A percentile compares a stretch with the other conserved stretches of the same genome.
These are phyloP conservation scores for Boletellus deceptivus DNA, from an alignment of 1,284 basidiomycete genomes.

Conservation along the genomic window DNA sequence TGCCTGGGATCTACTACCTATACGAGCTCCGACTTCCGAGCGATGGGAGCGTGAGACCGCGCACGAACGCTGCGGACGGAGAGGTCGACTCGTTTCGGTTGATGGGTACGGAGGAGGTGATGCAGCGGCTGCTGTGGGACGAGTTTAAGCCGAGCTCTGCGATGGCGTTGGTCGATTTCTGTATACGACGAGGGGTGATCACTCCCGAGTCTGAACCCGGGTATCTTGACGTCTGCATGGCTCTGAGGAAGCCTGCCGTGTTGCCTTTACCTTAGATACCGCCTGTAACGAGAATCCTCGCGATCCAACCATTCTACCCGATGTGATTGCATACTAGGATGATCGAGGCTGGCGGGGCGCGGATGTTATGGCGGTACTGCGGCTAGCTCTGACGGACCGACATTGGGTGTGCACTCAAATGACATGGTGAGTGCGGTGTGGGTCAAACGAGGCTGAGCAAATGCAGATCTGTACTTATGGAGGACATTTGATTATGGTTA, in stretches of 20 bases:
- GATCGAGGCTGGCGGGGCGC: no score
- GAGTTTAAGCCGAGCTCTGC: slow-evolving; percentile 56
- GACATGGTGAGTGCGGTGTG: no score
- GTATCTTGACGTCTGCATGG: slow-evolving; percentile 36
- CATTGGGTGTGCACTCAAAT: no score
- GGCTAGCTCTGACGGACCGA: no score
- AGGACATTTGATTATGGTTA: no score
- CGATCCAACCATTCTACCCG: no score
- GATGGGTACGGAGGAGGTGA: slow-evolving; percentile 34
- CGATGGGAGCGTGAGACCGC: slow-evolving; percentile 33
- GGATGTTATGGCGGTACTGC: no score
- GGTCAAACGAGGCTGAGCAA: no score
- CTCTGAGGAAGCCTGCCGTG: slow-evolving; percentile 15
- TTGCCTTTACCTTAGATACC: slow-evolving; percentile 19
- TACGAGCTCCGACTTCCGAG: slow-evolving; percentile 40
- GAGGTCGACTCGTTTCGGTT: slow-evolving; percentile 44
- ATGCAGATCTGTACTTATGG: no score
- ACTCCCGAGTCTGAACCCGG: slow-evolving; percentile 43
- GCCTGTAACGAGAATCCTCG: no score
- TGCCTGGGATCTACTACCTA: slow-evolving; percentile 45
- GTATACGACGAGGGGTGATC: slow-evolving; percentile 48
- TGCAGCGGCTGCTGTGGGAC: slow-evolving; percentile 38
- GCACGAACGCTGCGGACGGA: slow-evolving; percentile 37
- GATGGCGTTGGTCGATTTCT: slow-evolving; percentile 50
- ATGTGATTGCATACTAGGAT: no score